These are phyloP conservation scores for Amyloporia xantha DNA, from an alignment of 768 basidiomycete genomes.

Conservation along the genomic window DNA sequence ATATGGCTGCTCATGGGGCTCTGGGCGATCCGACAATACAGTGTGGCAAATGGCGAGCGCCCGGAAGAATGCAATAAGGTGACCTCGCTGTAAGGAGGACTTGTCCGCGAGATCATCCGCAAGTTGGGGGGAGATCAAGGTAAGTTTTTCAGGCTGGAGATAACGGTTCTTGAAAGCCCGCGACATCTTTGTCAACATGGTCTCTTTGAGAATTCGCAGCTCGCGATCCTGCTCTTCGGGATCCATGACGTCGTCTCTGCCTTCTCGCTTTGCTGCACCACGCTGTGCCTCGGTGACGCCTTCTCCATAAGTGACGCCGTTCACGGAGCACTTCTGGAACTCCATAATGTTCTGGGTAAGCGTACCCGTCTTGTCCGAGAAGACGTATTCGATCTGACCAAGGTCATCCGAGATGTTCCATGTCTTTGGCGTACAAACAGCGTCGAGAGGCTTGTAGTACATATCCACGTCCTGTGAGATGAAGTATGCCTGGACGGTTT, in stretches of 20 bases:
- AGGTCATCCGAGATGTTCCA: constrained; percentile 99
- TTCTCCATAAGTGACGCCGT: constrained; percentile 84
- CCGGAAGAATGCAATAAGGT: constrained; percentile 85
- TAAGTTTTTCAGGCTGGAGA: constrained; percentile 72
- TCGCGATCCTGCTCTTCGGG: constrained; percentile 66
- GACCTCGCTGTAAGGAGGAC: constrained; percentile 48
- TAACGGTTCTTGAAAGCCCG: constrained; percentile 85
- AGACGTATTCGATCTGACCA: constrained; percentile 95
- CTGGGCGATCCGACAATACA: constrained; percentile 75
- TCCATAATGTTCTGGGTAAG: constrained; percentile 99
- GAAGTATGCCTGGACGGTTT: constrained; percentile 95
- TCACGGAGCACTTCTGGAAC: constrained; percentile 91
- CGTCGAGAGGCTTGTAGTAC: constrained; percentile 86
- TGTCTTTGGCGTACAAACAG: constrained; percentile 89
- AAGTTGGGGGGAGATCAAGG: constrained; percentile 81
- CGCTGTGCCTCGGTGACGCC: constrained; percentile 94
- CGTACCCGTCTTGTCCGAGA: constrained; percentile 94
- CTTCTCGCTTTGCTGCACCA: constrained; percentile 82
- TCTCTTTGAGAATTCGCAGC: constrained; percentile 56
- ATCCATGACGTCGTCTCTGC: constrained; percentile 55
- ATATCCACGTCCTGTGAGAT: constrained; percentile 95
- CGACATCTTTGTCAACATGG: constrained; percentile 75
- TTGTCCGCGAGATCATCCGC: constrained; percentile 70
- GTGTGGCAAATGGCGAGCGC: constrained; percentile 92
- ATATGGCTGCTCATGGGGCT: constrained; percentile 53